Percentiles rank a stretch among this genome's conserved stretches.
These are phyloP conservation scores for Knoxia roxburghii DNA, from an alignment of 257 asterid genomes.

Conservation along the genomic window DNA sequence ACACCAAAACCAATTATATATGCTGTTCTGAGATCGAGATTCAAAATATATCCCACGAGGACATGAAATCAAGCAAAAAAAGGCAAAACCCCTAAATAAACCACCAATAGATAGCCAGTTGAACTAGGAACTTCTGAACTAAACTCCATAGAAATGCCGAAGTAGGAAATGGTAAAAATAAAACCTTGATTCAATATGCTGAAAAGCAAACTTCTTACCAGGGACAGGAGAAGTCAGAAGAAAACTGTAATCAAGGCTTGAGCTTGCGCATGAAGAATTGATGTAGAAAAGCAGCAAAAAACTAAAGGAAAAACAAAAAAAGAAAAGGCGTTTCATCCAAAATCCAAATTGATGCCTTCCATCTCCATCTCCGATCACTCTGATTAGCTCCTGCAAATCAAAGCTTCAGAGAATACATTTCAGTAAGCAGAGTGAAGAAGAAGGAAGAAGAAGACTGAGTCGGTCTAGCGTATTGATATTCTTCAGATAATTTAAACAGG, in stretches of 20 bases:
- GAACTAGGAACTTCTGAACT: slow-evolving; percentile 2
- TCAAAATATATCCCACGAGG: neutral
- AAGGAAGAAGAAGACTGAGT: neutral
- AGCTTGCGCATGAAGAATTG: neutral
- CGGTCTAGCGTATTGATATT: neutral
- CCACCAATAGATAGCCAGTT: slow-evolving; percentile 2
- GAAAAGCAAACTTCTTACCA: slow-evolving; percentile 12
- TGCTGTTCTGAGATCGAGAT: neutral
- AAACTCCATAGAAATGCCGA: neutral
- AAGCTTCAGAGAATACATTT: too few species aligned
- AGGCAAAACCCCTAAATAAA: neutral
- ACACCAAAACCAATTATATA: slow-evolving; percentile 8
- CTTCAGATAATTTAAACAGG: neutral
- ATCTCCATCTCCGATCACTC: neutral
- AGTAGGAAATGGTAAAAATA: neutral
- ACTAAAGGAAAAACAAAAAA: neutral
- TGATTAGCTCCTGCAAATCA: neutral
- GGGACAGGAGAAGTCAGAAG: neutral
- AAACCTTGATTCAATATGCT: neutral
- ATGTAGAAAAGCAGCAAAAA: neutral
- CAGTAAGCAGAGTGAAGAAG: neutral
- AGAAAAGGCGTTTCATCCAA: slow-evolving; percentile 1
- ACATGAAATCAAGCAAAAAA: neutral
- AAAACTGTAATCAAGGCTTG: neutral
- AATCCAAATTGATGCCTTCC: slow-evolving; percentile 4